Conservation (phyloP, 192 early-diverging fungal species). For the Coemansia sp. region DNA sequence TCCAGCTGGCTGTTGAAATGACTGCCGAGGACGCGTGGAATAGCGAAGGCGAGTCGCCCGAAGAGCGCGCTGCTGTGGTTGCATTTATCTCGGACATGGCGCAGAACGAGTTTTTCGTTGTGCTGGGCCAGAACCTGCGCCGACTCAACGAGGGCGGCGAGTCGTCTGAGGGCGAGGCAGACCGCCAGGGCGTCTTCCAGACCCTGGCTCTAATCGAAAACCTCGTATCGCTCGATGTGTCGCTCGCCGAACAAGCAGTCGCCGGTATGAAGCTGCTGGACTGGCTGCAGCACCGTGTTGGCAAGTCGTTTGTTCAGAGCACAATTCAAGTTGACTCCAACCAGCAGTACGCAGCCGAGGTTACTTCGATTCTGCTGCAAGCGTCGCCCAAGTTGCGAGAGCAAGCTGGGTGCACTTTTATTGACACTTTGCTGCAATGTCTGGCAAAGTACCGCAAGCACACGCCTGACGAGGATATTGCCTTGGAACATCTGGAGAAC, state of each 20-base stretch:
- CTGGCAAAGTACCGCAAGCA: constrained; percentile 61
- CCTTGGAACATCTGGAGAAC: constrained; percentile 91
- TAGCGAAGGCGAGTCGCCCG: constrained; percentile 59
- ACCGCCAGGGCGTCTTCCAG: constrained; percentile 84
- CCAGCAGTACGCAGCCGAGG: constrained; percentile 83
- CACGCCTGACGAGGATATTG: constrained; percentile 82
- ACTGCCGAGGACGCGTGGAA: constrained; percentile 86
- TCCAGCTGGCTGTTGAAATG: constrained; percentile 87
- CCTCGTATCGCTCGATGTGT: constrained; percentile 71
- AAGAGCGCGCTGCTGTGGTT: constrained; percentile 58
- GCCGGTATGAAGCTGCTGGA: constrained; percentile 63
- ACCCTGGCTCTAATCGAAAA: constrained; percentile 86
- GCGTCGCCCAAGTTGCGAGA: constrained; percentile 53
- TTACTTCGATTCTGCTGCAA: constrained; percentile 84
- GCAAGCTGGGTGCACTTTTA: constrained; percentile 53
- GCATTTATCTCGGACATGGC: constrained; percentile 69
- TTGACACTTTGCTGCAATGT: constrained; percentile 72
- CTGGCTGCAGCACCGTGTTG: constrained; percentile 73
- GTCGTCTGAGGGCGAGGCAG: constrained; percentile 59
- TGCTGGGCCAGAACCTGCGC: constrained; percentile 77
- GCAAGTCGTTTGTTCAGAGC: not conserved
- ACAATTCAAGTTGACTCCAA: constrained; percentile 63
- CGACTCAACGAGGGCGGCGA: constrained; percentile 70
- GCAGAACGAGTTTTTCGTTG: constrained; percentile 66
- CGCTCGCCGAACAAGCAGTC: constrained; percentile 65